Conservation (phyloP, 164 flowering plant genomes). For the Cinnamomum micranthum region DNA sequence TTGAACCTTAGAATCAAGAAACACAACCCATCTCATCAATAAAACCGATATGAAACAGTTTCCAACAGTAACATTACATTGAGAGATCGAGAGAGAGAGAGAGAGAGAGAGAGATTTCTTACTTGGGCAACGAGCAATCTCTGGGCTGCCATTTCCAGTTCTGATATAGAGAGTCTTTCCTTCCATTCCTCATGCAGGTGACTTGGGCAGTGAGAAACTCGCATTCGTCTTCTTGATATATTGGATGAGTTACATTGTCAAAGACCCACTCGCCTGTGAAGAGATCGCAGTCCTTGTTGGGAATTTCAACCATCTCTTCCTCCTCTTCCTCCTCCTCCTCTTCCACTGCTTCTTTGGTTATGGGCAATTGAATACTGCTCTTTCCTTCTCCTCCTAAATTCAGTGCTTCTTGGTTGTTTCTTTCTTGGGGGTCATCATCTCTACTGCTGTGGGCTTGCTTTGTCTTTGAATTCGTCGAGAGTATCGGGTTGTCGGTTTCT, state of each 20-base stretch:
- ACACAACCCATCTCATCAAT: background rate
- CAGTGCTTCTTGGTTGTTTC: slow-evolving; percentile 8
- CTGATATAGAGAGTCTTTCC: slow-evolving; percentile 72
- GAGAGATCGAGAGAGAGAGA: too few species aligned
- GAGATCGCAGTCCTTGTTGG: slow-evolving; percentile 79
- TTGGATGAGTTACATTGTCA: slow-evolving; percentile 67
- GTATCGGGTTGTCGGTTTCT: slow-evolving; percentile 2
- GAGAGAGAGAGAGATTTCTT: slow-evolving; percentile 1
- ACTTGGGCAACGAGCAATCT: slow-evolving; percentile 65
- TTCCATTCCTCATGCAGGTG: slow-evolving; percentile 87
- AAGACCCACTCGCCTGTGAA: slow-evolving; percentile 81
- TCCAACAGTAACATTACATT: too few species aligned
- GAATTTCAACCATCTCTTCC: slow-evolving; percentile 45
- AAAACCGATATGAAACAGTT: too few species aligned
- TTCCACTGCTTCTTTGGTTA: background rate
- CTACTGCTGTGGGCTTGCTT: background rate
- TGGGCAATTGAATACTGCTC: slow-evolving; percentile 20
- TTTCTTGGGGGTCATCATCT: slow-evolving; percentile 11
- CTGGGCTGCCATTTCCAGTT: slow-evolving; percentile 98
- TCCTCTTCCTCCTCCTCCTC: slow-evolving; percentile 16
- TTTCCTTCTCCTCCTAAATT: slow-evolving; percentile 15
- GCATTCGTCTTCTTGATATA: slow-evolving; percentile 82
- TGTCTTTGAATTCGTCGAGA: slow-evolving; percentile 11
- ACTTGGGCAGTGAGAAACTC: slow-evolving; percentile 82
- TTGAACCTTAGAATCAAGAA: slow-evolving; percentile 43